A percentile compares a stretch with the other conserved stretches of the same genome.
phyloP scores from a whole-genome alignment of 768 basidiomycete species.

The Pulveroboletus ravenelii region DNA sequence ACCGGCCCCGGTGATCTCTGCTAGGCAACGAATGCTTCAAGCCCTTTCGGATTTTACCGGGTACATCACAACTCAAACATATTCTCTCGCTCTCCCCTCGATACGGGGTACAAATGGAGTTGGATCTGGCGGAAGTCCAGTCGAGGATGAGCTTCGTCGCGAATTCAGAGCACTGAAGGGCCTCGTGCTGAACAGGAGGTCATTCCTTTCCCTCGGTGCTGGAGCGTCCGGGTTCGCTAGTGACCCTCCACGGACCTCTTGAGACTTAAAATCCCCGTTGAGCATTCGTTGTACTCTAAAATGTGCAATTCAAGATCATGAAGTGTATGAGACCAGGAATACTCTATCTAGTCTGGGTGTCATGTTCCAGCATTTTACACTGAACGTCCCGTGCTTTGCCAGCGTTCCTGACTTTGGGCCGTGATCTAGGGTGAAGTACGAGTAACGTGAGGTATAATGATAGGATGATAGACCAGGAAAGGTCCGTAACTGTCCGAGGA shows the following conservation, averaged over 20 bases:
- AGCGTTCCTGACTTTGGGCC: background rate
- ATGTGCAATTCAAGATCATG: background rate
- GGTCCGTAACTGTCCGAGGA: background rate
- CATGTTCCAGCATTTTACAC: background rate
- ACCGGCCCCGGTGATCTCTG: conserved; percentile 23
- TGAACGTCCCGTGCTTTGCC: background rate
- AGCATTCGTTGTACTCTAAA: background rate
- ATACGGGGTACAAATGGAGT: conserved; percentile 17
- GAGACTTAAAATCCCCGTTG: background rate
- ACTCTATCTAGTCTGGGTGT: background rate
- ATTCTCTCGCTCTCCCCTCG: conserved; percentile 29
- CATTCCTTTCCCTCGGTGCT: conserved; percentile 14
- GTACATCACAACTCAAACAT: conserved; percentile 72
- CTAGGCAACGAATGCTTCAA: conserved; percentile 60
- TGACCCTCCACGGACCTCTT: conserved; percentile 4
- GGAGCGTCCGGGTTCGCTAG: conserved; percentile 5
- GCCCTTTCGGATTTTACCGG: conserved; percentile 70
- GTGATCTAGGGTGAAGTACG: background rate
- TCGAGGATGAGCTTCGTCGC: conserved; percentile 62
- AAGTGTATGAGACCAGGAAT: background rate
- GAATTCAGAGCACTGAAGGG: conserved; percentile 79
- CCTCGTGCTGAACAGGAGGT: conserved; percentile 68
- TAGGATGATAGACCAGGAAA: background rate
- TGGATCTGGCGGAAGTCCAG: conserved; percentile 16
- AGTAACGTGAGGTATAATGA: background rate